Base-by-base conservation (phyloP, 495 filamentous ascomycete genomes). In the Chaetomium cochliodes region DNA sequence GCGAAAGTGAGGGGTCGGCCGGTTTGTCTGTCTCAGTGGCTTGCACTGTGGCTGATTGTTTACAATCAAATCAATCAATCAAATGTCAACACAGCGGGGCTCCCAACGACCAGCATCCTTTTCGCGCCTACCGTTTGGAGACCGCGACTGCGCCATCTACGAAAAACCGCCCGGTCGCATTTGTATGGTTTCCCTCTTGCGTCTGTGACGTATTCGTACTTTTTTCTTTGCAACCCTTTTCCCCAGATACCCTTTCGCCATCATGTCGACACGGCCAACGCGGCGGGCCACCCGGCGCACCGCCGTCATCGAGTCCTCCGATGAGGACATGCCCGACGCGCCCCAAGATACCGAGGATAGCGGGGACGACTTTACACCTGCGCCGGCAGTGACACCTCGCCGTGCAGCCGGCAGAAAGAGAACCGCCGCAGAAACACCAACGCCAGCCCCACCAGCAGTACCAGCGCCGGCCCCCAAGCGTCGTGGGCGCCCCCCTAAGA, bases 291-390 rank as follows among this genome's bases (percentile, higher is more conserved):
- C 89, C 30, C 83, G 89, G 57, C 86, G 85, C 69, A 87, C 85
- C 65, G 82, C 87, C 20, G 82, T 93, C 33, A 78, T 92, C 60
- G 92, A 96, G 58, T 90, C 90, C 23, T 88, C 89, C 4, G 86
- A 85, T 55, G 91, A 93, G 37, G 90, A 89, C 52, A 77, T 83
- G 61, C 75, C 81, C 46, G 80, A 85, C 65, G 84, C 85, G 67
- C 79, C 84, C 20, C 54, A 84, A 20, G 79, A 86, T 5, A 84
- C 87, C 28, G 86, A 74, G 4, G 71, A 89, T n/a, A 87, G 86
- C 53, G 87, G 85, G 62, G 88, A 92, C 47, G 91, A 93, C 25
- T 94, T 90, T 67, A 91, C 90, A 18, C 91, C 91, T 9, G 90
- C 87, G 18, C 87, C 90, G 2, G 67, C 73, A 2, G 75, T 76